Evolutionary conservation across 768 basidiomycete species (phyloP), one percentile per base, ranked within the genome.

Genomic region (Coprinellus aureogranulatus): DNA sequence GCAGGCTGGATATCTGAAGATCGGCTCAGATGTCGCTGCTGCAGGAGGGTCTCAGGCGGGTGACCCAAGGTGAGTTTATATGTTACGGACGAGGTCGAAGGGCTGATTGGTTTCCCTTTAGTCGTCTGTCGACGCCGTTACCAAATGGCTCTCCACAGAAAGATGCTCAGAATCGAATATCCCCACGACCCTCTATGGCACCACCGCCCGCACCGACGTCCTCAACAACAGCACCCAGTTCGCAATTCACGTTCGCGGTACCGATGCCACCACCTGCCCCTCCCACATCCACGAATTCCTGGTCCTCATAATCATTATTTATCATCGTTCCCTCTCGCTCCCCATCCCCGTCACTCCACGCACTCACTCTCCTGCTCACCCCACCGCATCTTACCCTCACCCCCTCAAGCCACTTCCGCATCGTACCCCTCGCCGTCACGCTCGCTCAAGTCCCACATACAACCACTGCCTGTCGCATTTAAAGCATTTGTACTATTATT

Each of bases 1-100:
- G 2, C 89, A 91, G 65, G 84, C 88, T 4, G 93, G 94, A 14
- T 90, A 86, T 70, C 75, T 91, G 62, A 88, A 85, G 64, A 88
- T 91, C 57, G 83, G 81, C 1, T 75, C 80, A 2, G 86, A 87
- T 57, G 75, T 41, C 9, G 51, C n/a, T 45, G 41, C 27, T 18
- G 39, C 26, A 3, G 42, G 34, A 28, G 40, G 37, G n/a, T 39
- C 57, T 10, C 49, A 50, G 49, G n/a, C 48, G 14, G 25, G 20
- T 11, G 57, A 53, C 47, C 14, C 45, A 25, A 53, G 31, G 57
- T 58, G 22, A 16, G 56, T 51, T 52, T 26, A 3, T 22, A 25
- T 2, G 25, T 28, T 28, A 20, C 18, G 8, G 22, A 6, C 16
- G 8, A n/a, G 16, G 3, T 10, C 37, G 0, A 26, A 4, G 16